Percentiles rank a stretch among this genome's conserved stretches.
These are phyloP conservation scores for Eimeria acervulina DNA, from an alignment of 169 alveolate genomes.

Conservation along the genomic window DNA sequence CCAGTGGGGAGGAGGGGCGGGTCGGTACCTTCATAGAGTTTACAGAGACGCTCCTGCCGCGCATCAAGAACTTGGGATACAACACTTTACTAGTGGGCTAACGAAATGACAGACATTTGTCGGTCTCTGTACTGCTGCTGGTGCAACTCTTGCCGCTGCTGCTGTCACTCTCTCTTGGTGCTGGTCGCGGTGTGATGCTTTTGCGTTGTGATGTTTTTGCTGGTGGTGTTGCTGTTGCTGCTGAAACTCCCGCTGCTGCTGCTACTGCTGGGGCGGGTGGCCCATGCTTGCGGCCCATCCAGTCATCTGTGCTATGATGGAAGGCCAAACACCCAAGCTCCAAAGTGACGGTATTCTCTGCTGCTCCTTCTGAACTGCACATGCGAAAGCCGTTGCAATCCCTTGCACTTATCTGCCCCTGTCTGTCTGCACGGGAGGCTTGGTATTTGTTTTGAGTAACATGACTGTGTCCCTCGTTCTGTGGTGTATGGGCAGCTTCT, in stretches of 20 bases:
- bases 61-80: conserved; percentile 94
- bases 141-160: not conserved
- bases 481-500: conserved; percentile 87
- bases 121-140: not conserved
- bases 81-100: conserved; percentile 85
- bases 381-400: not conserved
- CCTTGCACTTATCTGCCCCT: not conserved
- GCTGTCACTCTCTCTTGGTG: not conserved
- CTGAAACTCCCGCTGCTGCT: not conserved
- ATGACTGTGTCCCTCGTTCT: not conserved
- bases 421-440: not conserved
- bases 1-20: conserved; percentile 91
- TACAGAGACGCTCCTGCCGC: conserved; percentile 93
- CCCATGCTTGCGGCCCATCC: not conserved
- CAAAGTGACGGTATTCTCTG: not conserved
- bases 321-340: not conserved
- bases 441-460: not conserved
- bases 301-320: not conserved
- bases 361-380: not conserved
- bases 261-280: not conserved
- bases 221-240: not conserved
- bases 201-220: too few relatives aligned
- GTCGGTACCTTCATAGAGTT: conserved; percentile 93
- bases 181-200: not conserved
- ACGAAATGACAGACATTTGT: not conserved